Evolutionary conservation across 495 filamentous ascomycete species (phyloP).

Genomic region (Lasiosphaeriaceae sp.): DNA sequence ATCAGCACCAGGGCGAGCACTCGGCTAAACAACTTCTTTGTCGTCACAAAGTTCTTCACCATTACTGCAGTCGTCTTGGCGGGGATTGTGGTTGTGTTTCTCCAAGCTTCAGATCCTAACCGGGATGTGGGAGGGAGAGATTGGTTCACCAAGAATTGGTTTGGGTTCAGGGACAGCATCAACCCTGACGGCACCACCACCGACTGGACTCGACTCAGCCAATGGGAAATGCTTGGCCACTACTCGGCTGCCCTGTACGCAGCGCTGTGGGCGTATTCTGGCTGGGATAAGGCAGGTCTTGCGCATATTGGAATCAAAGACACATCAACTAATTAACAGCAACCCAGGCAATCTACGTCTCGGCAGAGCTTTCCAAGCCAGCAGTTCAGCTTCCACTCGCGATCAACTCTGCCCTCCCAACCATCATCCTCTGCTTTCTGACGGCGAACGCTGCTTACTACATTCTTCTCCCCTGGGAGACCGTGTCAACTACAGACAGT

Average conservation of each 20-base stretch:
- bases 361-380: slow-evolving; percentile 48
- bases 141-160: slow-evolving; percentile 52
- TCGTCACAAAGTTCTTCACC: slow-evolving; percentile 45
- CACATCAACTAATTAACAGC: background rate
- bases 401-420: slow-evolving; percentile 52
- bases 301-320: background rate
- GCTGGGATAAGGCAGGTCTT: slow-evolving; percentile 54
- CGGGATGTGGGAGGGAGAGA: slow-evolving; percentile 42
- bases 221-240: slow-evolving; percentile 51
- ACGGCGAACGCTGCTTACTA: slow-evolving; percentile 53
- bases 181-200: slow-evolving; percentile 45
- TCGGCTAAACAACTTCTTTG: slow-evolving; percentile 51
- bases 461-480: slow-evolving; percentile 51
- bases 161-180: slow-evolving; percentile 38
- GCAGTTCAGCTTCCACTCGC: slow-evolving; percentile 51
- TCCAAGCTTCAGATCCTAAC: slow-evolving; percentile 30
- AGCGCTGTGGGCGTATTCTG: slow-evolving; percentile 55
- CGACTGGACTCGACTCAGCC: slow-evolving; percentile 41
- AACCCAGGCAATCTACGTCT: slow-evolving; percentile 50
- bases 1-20: slow-evolving; percentile 55
- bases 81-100: slow-evolving; percentile 40
- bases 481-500: slow-evolving; percentile 49
- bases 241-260: slow-evolving; percentile 52
- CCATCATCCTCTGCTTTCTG: slow-evolving; percentile 53
- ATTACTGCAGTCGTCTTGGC: slow-evolving; percentile 46